Evolutionary conservation across 305 asterid genomes (phyloP).

Genomic region (Fraxinus sp.): DNA sequence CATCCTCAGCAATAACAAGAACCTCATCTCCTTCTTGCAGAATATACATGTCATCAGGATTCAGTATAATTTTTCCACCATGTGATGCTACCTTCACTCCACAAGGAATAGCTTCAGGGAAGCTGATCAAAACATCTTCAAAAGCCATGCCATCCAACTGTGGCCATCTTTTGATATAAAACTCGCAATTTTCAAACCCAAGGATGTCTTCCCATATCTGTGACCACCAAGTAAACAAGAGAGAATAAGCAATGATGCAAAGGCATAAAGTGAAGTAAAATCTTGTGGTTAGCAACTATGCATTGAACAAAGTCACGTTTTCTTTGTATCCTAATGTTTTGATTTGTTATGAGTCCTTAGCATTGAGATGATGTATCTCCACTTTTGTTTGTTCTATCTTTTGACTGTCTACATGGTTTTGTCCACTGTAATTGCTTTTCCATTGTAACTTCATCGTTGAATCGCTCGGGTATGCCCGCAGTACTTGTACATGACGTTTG

Average conservation of each 20-base stretch:
- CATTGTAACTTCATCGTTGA: no score
- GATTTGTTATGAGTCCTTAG: no score
- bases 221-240: constrained; percentile 32
- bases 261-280: constrained; percentile 18
- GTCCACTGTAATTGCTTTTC: no score
- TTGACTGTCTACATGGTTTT: no score
- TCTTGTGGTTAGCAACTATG: background rate
- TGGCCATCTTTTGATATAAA: constrained; percentile 86
- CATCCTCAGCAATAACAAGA: constrained; percentile 94
- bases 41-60: constrained; percentile 68
- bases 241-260: constrained; percentile 15
- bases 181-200: constrained; percentile 92
- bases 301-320: background rate
- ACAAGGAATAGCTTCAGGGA: constrained; percentile 90
- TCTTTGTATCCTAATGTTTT: no score
- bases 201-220: constrained; percentile 97
- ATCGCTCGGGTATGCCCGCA: no score
- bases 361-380: no score
- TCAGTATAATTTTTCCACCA: constrained; percentile 79
- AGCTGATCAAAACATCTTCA: constrained; percentile 85
- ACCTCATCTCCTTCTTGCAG: constrained; percentile 88
- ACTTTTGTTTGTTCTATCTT: no score
- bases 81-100: constrained; percentile 81
- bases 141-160: constrained; percentile 79
- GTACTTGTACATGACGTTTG: no score